Evolutionary conservation across 2,329 filamentous ascomycete species (phyloP).

Genomic region (Juglanconis oblonga): DNA sequence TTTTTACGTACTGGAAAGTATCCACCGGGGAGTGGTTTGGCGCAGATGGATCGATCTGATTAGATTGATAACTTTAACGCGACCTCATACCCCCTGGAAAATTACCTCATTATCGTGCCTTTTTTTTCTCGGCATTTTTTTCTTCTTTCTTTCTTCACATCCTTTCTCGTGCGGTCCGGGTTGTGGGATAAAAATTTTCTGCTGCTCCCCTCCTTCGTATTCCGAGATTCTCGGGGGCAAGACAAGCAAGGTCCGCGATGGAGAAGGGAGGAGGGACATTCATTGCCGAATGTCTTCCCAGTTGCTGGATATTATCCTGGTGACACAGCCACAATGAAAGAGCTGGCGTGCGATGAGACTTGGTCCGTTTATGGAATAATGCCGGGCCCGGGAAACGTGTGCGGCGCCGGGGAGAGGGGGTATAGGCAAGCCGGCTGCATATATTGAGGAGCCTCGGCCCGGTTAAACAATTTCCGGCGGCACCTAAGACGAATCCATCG

Average conservation of each 20-base stretch:
- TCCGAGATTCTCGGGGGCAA: background rate
- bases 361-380: background rate
- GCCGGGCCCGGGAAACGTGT: background rate
- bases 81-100: background rate
- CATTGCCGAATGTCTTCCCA: background rate
- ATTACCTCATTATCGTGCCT: background rate
- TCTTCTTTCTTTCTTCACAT: too few relatives aligned
- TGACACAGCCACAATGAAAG: background rate
- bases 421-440: too few relatives aligned
- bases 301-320: background rate
- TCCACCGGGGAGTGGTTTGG: background rate
- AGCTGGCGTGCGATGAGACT: background rate
- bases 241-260: too few relatives aligned
- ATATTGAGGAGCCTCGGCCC: too few relatives aligned
- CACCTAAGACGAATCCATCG: too few relatives aligned
- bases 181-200: background rate
- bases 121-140: background rate
- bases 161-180: too few relatives aligned
- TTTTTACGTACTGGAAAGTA: conserved; percentile 4
- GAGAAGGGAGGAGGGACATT: too few relatives aligned
- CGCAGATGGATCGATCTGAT: conserved; percentile 12
- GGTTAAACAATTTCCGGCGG: too few relatives aligned
- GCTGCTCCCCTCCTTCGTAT: background rate
- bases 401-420: too few relatives aligned
- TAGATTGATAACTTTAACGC: conserved; percentile 14